Evolutionary conservation across 2,329 filamentous ascomycete species (phyloP).

Genomic region (Beauveria medogensis): DNA sequence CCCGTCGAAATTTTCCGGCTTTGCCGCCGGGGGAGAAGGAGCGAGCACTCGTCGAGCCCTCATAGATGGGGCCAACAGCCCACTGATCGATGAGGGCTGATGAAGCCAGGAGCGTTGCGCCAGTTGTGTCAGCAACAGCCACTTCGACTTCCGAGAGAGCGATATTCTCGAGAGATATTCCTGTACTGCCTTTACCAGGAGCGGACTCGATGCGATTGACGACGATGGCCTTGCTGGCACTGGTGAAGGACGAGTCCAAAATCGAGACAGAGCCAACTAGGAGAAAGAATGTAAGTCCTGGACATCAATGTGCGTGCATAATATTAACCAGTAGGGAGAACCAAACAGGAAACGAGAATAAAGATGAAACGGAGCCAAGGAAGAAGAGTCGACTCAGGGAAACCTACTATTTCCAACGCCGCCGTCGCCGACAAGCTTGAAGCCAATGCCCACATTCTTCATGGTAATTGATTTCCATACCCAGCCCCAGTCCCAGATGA

Average conservation of each 20-base stretch:
- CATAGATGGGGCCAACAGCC: conserved; percentile 16
- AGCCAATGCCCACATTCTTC: background rate
- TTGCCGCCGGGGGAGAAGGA: conserved; percentile 11
- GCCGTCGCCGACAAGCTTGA: background rate
- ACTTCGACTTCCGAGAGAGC: conserved; percentile 30
- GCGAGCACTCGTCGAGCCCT: background rate
- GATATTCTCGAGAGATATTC: conserved; percentile 47
- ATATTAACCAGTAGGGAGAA: too few relatives aligned
- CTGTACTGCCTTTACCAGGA: conserved; percentile 12
- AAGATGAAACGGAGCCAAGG: too few relatives aligned
- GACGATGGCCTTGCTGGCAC: conserved; percentile 13
- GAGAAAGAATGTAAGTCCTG: background rate
- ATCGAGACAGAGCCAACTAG: conserved; percentile 12
- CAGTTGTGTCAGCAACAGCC: conserved; percentile 13
- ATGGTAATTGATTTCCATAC: conserved; percentile 23
- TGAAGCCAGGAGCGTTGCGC: conserved; percentile 3
- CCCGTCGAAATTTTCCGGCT: conserved; percentile 6
- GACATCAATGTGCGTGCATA: too few relatives aligned
- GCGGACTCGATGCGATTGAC: background rate
- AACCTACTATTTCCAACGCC: background rate
- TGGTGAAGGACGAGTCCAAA: conserved; percentile 15
- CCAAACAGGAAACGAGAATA: too few relatives aligned
- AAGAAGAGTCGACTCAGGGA: too few relatives aligned
- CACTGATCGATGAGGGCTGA: conserved; percentile 11
- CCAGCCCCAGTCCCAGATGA: conserved; percentile 69